Evolutionary conservation across 306 rosid species (phyloP).

Genomic region (Cicer bijugum): DNA sequence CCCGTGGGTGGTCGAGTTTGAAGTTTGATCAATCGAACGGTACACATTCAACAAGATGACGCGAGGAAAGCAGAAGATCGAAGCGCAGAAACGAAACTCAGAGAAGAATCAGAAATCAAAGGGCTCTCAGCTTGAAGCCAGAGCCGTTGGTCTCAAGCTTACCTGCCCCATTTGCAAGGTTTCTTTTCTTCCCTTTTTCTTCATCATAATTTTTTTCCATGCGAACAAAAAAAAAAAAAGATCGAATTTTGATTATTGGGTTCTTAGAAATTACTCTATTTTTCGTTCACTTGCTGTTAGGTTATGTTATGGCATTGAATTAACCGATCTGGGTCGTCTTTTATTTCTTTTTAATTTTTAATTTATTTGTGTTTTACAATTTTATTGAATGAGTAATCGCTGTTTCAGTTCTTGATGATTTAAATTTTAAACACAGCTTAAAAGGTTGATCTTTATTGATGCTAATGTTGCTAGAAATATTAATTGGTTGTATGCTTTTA

Average conservation of each 20-base stretch:
- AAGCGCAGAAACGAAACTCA: constrained; percentile 83
- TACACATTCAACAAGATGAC: constrained; percentile 54
- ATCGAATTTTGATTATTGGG: neutral
- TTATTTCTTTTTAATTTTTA: neutral
- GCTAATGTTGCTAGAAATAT: constrained; percentile 10
- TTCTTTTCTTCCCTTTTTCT: neutral
- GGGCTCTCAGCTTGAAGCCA: constrained; percentile 90
- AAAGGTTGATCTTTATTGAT: constrained; percentile 5
- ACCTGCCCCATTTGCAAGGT: constrained; percentile 94
- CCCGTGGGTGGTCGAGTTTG: neutral
- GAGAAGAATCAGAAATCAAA: constrained; percentile 81
- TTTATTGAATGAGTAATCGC: neutral
- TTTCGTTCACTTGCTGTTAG: neutral
- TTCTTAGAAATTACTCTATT: neutral
- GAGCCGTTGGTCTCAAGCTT: constrained; percentile 84
- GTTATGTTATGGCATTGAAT: constrained; percentile 10
- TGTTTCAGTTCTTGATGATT: constrained; percentile 10
- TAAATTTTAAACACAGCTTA: neutral
- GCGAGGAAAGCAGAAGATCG: constrained; percentile 97
- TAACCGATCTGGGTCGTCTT: constrained; percentile 37
- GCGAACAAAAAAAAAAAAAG: neutral
- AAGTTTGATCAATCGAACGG: neutral
- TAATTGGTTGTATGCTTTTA: constrained; percentile 1
- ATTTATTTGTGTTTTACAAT: neutral
- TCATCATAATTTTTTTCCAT: neutral